Evolutionary conservation across 139 green algal species (phyloP).

Genomic region (Picochlorum costavermella): DNA sequence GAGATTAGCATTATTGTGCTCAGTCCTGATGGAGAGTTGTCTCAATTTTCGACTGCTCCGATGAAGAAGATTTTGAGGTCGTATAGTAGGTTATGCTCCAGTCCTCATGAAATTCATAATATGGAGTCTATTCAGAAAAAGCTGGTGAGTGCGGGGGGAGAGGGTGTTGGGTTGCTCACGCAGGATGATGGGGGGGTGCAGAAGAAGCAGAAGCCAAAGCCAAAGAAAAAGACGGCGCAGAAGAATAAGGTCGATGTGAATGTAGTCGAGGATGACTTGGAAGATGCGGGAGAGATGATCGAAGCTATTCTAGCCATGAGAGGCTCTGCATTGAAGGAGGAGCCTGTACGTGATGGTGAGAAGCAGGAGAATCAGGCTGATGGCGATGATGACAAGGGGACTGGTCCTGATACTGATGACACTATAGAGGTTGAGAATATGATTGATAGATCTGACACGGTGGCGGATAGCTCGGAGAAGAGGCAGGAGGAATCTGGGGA

Average conservation of each 20-base stretch:
- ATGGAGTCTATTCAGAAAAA: slow-evolving; percentile 43
- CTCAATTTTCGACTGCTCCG: slow-evolving; percentile 54
- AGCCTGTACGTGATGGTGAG: not conserved
- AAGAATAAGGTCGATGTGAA: not conserved
- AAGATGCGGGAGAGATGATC: not conserved
- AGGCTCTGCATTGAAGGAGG: not conserved
- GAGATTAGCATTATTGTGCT: slow-evolving; percentile 72
- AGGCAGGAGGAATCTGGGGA: too few relatives aligned
- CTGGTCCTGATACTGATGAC: not conserved
- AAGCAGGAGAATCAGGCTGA: not conserved
- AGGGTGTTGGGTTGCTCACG: slow-evolving; percentile 8
- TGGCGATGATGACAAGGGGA: slow-evolving; percentile 8
- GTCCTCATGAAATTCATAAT: slow-evolving; percentile 52
- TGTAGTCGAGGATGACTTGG: not conserved
- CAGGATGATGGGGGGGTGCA: not conserved
- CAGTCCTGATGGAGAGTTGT: slow-evolving; percentile 44
- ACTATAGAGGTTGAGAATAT: too few relatives aligned
- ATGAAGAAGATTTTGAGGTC: slow-evolving; percentile 58
- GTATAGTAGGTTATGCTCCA: slow-evolving; percentile 34
- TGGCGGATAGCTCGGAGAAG: too few relatives aligned
- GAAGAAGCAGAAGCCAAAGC: not conserved
- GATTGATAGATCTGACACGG: too few relatives aligned
- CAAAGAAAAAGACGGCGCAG: not conserved
- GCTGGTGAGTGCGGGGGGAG: not conserved
- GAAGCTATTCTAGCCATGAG: not conserved